Conservation (phyloP, 179 eudicot species). For the Beta macrorhiza region DNA sequence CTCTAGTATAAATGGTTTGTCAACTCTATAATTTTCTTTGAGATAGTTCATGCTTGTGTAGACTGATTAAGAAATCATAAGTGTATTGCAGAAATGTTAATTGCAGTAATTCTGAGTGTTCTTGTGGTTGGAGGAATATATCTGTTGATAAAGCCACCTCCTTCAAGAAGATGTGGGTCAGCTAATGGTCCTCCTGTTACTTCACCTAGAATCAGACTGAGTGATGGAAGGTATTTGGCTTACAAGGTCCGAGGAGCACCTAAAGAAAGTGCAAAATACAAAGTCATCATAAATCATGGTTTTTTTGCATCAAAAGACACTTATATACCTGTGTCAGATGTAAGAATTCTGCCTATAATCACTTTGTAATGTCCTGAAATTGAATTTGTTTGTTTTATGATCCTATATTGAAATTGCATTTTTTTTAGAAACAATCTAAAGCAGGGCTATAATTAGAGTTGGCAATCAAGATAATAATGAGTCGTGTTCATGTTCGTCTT, state of each 20-base stretch:
- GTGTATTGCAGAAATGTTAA: constrained; percentile 30
- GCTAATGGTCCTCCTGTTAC: constrained; percentile 45
- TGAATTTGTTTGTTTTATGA: not conserved
- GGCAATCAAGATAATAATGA: no score
- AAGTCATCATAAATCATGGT: constrained; percentile 59
- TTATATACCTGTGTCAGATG: constrained; percentile 50
- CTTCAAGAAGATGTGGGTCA: constrained; percentile 54
- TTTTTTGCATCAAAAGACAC: constrained; percentile 52
- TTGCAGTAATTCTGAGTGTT: constrained; percentile 16
- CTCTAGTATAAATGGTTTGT: no score
- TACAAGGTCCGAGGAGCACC: constrained; percentile 49
- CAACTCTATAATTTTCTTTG: not conserved
- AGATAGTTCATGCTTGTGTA: not conserved
- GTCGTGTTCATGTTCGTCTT: no score
- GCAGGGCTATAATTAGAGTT: no score
- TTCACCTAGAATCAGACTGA: constrained; percentile 54
- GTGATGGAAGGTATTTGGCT: constrained; percentile 68
- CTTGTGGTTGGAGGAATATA: constrained; percentile 37
- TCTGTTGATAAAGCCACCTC: constrained; percentile 43
- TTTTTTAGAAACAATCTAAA: no score
- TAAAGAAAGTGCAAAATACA: constrained; percentile 46
- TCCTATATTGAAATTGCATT: no score
- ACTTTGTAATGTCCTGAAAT: not conserved
- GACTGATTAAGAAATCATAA: not conserved
- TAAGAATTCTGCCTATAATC: constrained; percentile 34